These are phyloP conservation scores for Platismatia glauca DNA, from an alignment of 495 filamentous ascomycete genomes.

Conservation along the genomic window DNA sequence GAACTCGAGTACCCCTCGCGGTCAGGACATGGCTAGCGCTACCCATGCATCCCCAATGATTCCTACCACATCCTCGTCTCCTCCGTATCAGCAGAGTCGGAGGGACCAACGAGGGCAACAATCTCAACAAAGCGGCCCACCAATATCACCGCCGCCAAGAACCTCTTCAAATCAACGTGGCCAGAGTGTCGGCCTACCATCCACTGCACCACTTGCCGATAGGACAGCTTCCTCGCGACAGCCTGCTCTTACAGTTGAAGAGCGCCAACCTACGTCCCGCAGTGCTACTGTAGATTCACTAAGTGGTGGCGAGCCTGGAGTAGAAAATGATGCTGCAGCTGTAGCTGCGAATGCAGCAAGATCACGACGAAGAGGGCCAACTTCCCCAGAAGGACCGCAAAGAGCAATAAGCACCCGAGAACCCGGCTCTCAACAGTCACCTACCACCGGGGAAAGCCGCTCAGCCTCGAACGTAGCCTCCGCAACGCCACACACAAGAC, in stretches of 20 bases:
- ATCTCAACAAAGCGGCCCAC: slow-evolving; percentile 29
- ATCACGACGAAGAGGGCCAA: slow-evolving; percentile 41
- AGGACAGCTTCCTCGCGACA: slow-evolving; percentile 18
- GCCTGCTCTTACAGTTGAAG: slow-evolving; percentile 20
- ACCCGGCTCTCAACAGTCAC: slow-evolving; percentile 36
- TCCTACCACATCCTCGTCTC: slow-evolving; percentile 33
- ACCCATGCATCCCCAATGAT: slow-evolving; percentile 32
- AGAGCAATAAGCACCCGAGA: slow-evolving; percentile 41
- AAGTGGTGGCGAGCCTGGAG: slow-evolving; percentile 14
- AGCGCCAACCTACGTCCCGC: slow-evolving; percentile 18
- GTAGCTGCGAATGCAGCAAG: slow-evolving; percentile 39
- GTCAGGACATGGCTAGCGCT: slow-evolving; percentile 33
- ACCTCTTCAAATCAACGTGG: slow-evolving; percentile 49
- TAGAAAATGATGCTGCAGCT: slow-evolving; percentile 31
- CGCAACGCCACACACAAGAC: slow-evolving; percentile 31
- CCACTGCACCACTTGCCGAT: slow-evolving; percentile 20
- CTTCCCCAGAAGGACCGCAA: slow-evolving; percentile 36
- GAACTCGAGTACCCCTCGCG: slow-evolving; percentile 37
- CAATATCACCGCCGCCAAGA: slow-evolving; percentile 48
- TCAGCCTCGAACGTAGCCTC: slow-evolving; percentile 38
- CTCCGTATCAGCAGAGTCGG: slow-evolving; percentile 29
- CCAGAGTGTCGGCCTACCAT: slow-evolving; percentile 14
- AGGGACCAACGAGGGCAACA: slow-evolving; percentile 27
- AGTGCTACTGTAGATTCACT: slow-evolving; percentile 4
- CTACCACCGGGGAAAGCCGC: slow-evolving; percentile 30